phyloP scores from a whole-genome alignment of 1,139 yeast species.

The Pichia sp. region DNA sequence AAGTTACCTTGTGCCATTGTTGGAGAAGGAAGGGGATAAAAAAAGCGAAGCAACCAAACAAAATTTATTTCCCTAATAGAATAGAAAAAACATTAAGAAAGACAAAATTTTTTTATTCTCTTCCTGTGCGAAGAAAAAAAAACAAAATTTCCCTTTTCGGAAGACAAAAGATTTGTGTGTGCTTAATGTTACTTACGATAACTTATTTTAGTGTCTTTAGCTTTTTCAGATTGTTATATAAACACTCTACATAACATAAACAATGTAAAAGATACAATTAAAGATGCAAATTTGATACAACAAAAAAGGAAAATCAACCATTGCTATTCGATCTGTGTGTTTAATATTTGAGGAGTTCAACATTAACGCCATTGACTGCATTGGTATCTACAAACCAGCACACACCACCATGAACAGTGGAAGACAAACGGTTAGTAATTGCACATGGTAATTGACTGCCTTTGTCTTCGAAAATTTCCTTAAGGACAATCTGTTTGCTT shows the following conservation, averaged over 20 bases:
- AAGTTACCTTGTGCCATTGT: slow-evolving; percentile 53
- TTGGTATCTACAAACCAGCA: slow-evolving; percentile 77
- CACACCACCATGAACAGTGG: slow-evolving; percentile 38
- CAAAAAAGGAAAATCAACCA: no score
- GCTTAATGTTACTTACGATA: no score
- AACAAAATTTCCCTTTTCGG: no score
- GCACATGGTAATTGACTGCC: slow-evolving; percentile 66
- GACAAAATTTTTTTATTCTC: no score
- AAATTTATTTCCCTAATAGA: not conserved
- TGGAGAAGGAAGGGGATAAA: not conserved
- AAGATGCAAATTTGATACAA: no score
- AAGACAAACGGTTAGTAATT: slow-evolving; percentile 45
- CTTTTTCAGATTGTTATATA: no score
- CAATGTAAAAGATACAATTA: no score
- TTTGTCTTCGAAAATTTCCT: slow-evolving; percentile 51
- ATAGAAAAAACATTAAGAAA: not conserved
- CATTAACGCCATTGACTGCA: slow-evolving; percentile 62
- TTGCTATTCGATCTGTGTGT: no score
- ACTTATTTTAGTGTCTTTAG: no score
- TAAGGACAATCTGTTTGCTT: slow-evolving; percentile 69
- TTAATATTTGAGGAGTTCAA: slow-evolving; percentile 21
- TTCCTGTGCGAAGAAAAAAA: no score
- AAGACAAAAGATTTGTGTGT: no score
- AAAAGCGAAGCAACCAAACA: not conserved
- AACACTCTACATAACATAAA: no score